A percentile compares a stretch with the other conserved stretches of the same genome.
These are phyloP conservation scores for Fagopyrum tataricum DNA, from an alignment of 148 eudicot genomes.

Conservation along the genomic window DNA sequence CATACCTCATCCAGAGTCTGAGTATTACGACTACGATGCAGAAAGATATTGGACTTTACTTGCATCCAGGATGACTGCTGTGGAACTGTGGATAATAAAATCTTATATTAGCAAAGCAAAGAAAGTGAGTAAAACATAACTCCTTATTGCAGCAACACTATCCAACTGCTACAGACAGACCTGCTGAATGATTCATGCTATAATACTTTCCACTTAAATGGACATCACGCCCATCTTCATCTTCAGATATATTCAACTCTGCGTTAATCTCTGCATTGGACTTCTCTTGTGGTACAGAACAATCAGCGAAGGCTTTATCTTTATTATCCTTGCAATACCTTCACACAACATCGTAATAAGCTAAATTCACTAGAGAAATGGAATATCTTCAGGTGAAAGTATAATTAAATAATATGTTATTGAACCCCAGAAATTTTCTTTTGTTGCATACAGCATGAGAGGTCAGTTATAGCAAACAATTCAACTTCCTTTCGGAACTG, in stretches of 20 bases:
- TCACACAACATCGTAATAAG: constrained; percentile 12
- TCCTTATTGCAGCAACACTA: neutral
- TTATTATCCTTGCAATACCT: constrained; percentile 92
- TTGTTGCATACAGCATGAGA: neutral
- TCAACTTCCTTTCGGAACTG: neutral
- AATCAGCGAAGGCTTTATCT: constrained; percentile 73
- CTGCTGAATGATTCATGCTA: constrained; percentile 35
- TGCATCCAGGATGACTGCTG: constrained; percentile 68
- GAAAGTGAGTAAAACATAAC: neutral
- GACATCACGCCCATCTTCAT: constrained; percentile 54
- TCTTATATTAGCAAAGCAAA: neutral
- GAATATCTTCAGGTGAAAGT: neutral
- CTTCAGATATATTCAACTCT: constrained; percentile 92
- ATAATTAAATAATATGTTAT: neutral
- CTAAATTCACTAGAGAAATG: neutral
- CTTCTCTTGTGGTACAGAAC: constrained; percentile 91
- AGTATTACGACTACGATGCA: constrained; percentile 77
- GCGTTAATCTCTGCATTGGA: constrained; percentile 83
- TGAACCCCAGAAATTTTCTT: neutral
- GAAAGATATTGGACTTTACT: constrained; percentile 69
- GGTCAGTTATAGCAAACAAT: neutral
- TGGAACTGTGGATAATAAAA: constrained; percentile 30
- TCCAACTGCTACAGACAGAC: constrained; percentile 28
- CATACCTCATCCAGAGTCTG: constrained; percentile 89
- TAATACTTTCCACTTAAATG: constrained; percentile 29